phyloP scores from a whole-genome alignment of 371 early-diverging fungal genomes.

The Saksenaea oblongispora region DNA sequence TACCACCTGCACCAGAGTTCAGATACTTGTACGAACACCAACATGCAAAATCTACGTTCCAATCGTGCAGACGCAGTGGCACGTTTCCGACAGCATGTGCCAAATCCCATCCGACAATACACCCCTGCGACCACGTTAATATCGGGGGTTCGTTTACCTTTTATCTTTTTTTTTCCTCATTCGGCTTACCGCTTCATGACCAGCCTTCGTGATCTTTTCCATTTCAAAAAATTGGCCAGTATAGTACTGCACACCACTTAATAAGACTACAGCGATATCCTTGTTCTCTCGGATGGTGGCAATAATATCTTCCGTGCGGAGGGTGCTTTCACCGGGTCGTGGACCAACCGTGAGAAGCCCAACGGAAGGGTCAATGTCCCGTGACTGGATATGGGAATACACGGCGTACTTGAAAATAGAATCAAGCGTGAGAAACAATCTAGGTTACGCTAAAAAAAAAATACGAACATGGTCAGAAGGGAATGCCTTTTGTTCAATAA shows the following conservation, averaged over 20 bases:
- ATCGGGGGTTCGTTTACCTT: not conserved
- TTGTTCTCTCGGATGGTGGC: conserved; percentile 73
- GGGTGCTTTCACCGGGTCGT: conserved; percentile 68
- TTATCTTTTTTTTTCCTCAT: not conserved
- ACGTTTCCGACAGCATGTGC: conserved; percentile 97
- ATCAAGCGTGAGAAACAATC: conserved; percentile 30
- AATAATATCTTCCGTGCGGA: conserved; percentile 85
- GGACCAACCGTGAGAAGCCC: conserved; percentile 79
- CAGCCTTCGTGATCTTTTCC: conserved; percentile 81
- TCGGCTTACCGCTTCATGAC: conserved; percentile 72
- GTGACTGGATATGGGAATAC: conserved; percentile 82
- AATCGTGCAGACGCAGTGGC: conserved; percentile 86
- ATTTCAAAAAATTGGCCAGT: conserved; percentile 96
- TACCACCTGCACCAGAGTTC: conserved; percentile 94
- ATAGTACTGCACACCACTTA: conserved; percentile 95
- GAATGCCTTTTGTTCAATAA: conserved; percentile 93
- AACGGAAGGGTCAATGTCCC: conserved; percentile 71
- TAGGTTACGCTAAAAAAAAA: conserved; percentile 40
- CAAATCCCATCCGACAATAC: conserved; percentile 93
- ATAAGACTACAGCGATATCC: conserved; percentile 82
- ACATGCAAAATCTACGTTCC: conserved; percentile 97
- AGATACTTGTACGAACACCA: conserved; percentile 99
- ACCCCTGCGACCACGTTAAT: conserved; percentile 56
- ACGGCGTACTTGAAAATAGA: conserved; percentile 73
- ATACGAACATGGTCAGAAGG: conserved; percentile 83